phyloP scores from a whole-genome alignment of 768 basidiomycete genomes.

The Chalciporus sphaerocephalus region DNA sequence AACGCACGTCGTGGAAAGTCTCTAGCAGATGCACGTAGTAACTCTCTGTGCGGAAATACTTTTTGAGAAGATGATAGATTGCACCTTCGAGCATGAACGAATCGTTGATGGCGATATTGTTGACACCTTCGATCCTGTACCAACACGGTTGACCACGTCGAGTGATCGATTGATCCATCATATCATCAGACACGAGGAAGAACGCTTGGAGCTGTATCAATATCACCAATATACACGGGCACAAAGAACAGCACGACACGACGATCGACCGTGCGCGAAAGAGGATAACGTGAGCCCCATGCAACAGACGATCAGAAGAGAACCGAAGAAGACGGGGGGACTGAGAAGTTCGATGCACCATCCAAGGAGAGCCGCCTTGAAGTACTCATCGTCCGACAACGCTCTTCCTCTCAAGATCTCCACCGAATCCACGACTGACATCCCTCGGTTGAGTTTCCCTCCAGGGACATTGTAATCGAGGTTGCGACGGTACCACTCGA shows the following conservation, averaged over 20 bases:
- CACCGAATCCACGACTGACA: conserved; percentile 91
- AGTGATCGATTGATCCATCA: conserved; percentile 94
- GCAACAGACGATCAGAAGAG: not conserved
- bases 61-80: conserved; percentile 87
- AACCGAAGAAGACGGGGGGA: conserved; percentile 6
- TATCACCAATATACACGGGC: not conserved
- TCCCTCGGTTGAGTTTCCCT: conserved; percentile 94
- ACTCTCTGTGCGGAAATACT: conserved; percentile 71
- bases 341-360: conserved; percentile 95
- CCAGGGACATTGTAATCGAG: conserved; percentile 94
- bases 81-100: conserved; percentile 93
- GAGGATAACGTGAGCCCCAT: not conserved
- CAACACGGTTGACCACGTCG: conserved; percentile 94
- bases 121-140: conserved; percentile 62
- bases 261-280: too few relatives aligned
- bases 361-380: conserved; percentile 82
- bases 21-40: conserved; percentile 91
- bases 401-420: conserved; percentile 75
- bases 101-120: conserved; percentile 92
- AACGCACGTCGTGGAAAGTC: conserved; percentile 76
- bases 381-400: conserved; percentile 80
- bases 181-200: conserved; percentile 96
- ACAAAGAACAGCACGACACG: too few relatives aligned
- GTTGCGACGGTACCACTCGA: conserved; percentile 79
- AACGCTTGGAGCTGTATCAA: conserved; percentile 81